Evolutionary conservation across 1,284 basidiomycete genomes (phyloP).

Genomic region (Moesziomyces sp.): DNA sequence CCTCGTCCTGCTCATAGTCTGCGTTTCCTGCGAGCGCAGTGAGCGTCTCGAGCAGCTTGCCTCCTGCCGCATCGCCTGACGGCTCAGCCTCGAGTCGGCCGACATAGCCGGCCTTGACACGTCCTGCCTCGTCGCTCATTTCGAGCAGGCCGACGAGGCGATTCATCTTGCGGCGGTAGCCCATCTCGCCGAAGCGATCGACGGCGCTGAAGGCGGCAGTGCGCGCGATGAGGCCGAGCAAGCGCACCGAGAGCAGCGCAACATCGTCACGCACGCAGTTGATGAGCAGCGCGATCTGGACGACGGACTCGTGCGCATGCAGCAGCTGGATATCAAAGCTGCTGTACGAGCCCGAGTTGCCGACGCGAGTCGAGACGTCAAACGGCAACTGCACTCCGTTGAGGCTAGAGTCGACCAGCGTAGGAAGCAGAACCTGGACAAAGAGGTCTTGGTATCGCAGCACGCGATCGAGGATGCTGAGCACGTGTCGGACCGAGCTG

Average conservation of each 20-base stretch:
- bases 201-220: conserved; percentile 72
- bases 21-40: conserved; percentile 67
- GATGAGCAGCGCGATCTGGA: conserved; percentile 84
- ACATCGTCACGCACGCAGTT: conserved; percentile 80
- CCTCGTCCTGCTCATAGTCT: conserved; percentile 70
- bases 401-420: conserved; percentile 73
- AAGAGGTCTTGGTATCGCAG: conserved; percentile 89
- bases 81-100: conserved; percentile 74
- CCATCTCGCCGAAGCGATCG: conserved; percentile 72
- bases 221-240: conserved; percentile 76
- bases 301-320: conserved; percentile 79
- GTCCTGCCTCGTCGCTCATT: conserved; percentile 82
- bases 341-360: conserved; percentile 73
- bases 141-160: conserved; percentile 82
- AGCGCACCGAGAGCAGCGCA: conserved; percentile 81
- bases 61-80: conserved; percentile 41
- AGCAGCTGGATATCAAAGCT: conserved; percentile 78
- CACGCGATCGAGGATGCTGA: conserved; percentile 84
- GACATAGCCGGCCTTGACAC: conserved; percentile 85
- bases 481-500: conserved; percentile 79
- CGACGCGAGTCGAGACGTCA: conserved; percentile 49
- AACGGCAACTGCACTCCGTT: conserved; percentile 41
- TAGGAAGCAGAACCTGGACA: conserved; percentile 85
- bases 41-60: conserved; percentile 62
- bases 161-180: conserved; percentile 70